Evolutionary conservation across 257 asterid species (phyloP), one percentile per base, ranked within the genome.

Genomic region (Ballota nigra): DNA sequence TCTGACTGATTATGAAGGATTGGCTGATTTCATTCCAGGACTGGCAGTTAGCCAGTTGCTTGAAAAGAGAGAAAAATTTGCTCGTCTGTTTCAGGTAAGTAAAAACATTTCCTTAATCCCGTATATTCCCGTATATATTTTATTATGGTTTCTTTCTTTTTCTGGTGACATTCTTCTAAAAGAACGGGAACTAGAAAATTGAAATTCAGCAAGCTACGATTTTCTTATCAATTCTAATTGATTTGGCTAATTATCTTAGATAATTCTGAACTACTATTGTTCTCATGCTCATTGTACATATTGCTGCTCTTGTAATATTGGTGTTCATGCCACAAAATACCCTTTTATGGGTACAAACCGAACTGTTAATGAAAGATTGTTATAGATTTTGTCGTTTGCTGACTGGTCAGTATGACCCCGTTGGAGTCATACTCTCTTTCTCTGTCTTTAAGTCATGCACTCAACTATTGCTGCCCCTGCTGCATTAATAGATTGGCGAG

Each of bases 1-100:
- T 70, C 72, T 91, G 83, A 91, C 96, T 47, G 91, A 91, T 83
- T 91, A 91, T 61, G 97, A 91, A 73, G 79, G 88, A 71, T 78
- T 91, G 81, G 86, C 96, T 64, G 97, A 91, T 70, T 89, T 86
- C 78, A 87, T 91, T 64, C 97, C 97, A 0, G 90, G 95, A 59
- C 90, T 91, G 36, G 91, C 91, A 22, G 96, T 89, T 71, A 84
- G 96, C 82, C 80, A 82, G 84, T 76, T 91, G 85, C 86, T 91
- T 33, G 87, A 87, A 68, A 89, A 91, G 80, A 75, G 82, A 55
- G 86, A 86, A 4, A 87, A 89, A 20, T 79, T 80, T 22, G 97
- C 87, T 63, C 97, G 97, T 36, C 82, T 91, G 29, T 88, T 78
- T 79, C 97, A 91, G 97, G 96, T 91, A 26, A 56, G 58, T 2